Percentiles rank a stretch among this genome's conserved stretches.
phyloP scores from a whole-genome alignment of 139 green algal species.

The Coelastrella sp. region DNA sequence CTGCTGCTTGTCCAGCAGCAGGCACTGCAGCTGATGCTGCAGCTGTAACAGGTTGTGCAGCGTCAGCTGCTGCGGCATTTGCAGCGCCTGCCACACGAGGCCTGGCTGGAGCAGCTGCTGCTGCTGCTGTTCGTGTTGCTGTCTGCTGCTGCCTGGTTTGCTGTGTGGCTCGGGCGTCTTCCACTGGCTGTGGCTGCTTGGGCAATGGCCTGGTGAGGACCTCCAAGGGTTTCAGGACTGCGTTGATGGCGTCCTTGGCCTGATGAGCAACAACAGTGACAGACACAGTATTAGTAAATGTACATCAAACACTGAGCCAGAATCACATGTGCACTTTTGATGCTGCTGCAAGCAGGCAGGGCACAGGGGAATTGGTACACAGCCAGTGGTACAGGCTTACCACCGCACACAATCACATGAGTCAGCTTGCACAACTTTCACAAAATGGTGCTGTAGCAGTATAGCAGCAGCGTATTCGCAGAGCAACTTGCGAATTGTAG shows the following conservation, averaged over 20 bases:
- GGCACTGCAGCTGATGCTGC: background rate
- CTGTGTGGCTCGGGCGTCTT: background rate
- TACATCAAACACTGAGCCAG: background rate
- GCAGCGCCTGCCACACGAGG: conserved; percentile 19
- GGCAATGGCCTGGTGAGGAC: conserved; percentile 78
- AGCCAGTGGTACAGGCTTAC: too few relatives aligned
- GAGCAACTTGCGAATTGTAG: too few relatives aligned
- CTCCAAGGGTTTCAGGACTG: conserved; percentile 89
- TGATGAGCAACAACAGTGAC: conserved; percentile 7
- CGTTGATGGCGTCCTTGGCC: conserved; percentile 66
- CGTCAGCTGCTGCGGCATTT: background rate
- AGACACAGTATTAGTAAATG: background rate
- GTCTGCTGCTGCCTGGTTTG: background rate
- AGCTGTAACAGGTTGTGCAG: background rate
- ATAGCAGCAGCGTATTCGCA: too few relatives aligned
- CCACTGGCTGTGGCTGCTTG: conserved; percentile 34
- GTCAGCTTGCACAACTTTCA: background rate
- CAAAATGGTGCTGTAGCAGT: too few relatives aligned
- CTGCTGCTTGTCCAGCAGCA: conserved; percentile 7
- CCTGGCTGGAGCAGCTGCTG: conserved; percentile 30
- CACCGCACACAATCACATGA: background rate
- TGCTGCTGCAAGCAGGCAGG: too few relatives aligned
- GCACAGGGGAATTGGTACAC: too few relatives aligned
- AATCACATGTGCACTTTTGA: too few relatives aligned
- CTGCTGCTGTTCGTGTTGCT: background rate